Conservation (phyloP, 2,329 filamentous ascomycete species). For the Ceratocystis alfenasii region DNA sequence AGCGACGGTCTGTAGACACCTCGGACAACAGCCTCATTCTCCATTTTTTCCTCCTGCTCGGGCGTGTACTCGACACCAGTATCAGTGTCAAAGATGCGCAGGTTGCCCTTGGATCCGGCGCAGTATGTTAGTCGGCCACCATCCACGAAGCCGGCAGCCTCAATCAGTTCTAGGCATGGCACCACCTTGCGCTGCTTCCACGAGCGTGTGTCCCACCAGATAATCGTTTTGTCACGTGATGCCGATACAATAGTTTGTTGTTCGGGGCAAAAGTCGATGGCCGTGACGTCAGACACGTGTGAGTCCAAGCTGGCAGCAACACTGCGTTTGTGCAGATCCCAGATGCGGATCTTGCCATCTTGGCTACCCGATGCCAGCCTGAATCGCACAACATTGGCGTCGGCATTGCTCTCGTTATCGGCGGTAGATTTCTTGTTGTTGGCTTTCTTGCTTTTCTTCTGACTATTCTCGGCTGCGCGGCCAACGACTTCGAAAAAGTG, state of each 20-base stretch:
- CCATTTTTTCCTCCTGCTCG: conserved; percentile 51
- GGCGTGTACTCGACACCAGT: conserved; percentile 67
- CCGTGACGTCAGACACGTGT: conserved; percentile 89
- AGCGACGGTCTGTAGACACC: conserved; percentile 54
- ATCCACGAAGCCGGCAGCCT: conserved; percentile 67
- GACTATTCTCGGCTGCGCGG: conserved; percentile 33
- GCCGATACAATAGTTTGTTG: conserved; percentile 70
- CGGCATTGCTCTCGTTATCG: conserved; percentile 30
- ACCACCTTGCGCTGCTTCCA: conserved; percentile 77
- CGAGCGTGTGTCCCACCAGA: conserved; percentile 74
- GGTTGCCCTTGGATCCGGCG: conserved; percentile 67
- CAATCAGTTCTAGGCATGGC: conserved; percentile 73
- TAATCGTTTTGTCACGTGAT: conserved; percentile 85
- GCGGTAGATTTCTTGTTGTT: conserved; percentile 20
- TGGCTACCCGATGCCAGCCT: conserved; percentile 83
- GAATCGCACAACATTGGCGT: conserved; percentile 44
- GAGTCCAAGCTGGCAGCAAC: conserved; percentile 70
- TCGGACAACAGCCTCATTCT: conserved; percentile 57
- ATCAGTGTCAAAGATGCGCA: conserved; percentile 73
- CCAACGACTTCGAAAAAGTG: conserved; percentile 73
- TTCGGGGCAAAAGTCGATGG: conserved; percentile 64
- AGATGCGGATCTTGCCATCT: conserved; percentile 82
- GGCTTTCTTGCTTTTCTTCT: conserved; percentile 29
- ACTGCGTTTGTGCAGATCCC: conserved; percentile 77
- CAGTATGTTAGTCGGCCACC: conserved; percentile 64